phyloP scores from a whole-genome alignment of 306 rosid species.

The Pachyrhizus erosus region DNA sequence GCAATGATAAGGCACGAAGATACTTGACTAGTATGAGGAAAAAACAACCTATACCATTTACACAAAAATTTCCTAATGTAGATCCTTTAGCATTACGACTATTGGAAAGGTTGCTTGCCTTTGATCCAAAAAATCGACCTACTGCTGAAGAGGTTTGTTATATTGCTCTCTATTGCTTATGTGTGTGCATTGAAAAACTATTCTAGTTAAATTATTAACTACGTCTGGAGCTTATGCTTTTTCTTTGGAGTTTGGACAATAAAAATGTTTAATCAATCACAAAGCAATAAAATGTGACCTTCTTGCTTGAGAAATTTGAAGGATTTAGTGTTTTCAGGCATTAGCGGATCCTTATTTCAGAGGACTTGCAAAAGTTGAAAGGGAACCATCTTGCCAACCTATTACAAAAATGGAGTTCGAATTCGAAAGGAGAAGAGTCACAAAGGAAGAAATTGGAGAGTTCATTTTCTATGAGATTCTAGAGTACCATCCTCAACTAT shows the following conservation, averaged over 20 bases:
- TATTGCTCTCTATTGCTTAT: neutral
- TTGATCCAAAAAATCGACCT: slow-evolving; percentile 96
- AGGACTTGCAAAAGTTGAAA: slow-evolving; percentile 81
- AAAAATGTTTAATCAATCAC: slow-evolving; percentile 12
- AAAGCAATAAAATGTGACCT: slow-evolving; percentile 12
- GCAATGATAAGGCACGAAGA: slow-evolving; percentile 94
- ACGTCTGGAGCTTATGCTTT: slow-evolving; percentile 7
- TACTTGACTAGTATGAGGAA: slow-evolving; percentile 94
- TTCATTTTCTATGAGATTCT: slow-evolving; percentile 86
- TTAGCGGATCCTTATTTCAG: slow-evolving; percentile 89
- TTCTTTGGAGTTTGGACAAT: slow-evolving; percentile 27
- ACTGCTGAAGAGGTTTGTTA: slow-evolving; percentile 93
- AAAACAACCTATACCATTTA: slow-evolving; percentile 75
- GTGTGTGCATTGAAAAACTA: neutral
- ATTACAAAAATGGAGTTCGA: slow-evolving; percentile 95
- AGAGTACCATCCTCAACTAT: slow-evolving; percentile 94
- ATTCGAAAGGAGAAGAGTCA: slow-evolving; percentile 86
- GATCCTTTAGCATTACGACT: slow-evolving; percentile 84
- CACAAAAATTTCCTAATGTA: slow-evolving; percentile 83
- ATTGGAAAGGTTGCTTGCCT: slow-evolving; percentile 81
- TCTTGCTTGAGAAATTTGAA: slow-evolving; percentile 10
- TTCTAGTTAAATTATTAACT: slow-evolving; percentile 9
- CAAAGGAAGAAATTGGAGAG: slow-evolving; percentile 93
- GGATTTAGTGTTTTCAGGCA: slow-evolving; percentile 62
- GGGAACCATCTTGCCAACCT: slow-evolving; percentile 97